Percentiles rank a stretch among this genome's conserved stretches.
phyloP scores from a whole-genome alignment of 768 basidiomycete species.

The Pleurotus tuoliensis region DNA sequence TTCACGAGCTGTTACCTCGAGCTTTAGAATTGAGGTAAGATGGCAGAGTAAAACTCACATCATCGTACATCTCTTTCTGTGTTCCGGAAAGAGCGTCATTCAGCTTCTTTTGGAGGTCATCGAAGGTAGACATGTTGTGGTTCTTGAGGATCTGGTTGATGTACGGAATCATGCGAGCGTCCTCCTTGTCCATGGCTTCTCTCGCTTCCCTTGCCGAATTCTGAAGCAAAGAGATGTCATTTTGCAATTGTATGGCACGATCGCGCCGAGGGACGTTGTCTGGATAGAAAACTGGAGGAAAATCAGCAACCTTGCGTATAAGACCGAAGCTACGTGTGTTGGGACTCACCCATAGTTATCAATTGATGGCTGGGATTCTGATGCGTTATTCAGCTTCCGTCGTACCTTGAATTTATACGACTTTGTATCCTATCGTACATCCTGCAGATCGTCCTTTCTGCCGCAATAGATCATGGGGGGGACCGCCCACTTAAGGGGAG shows the following conservation, averaged over 20 bases:
- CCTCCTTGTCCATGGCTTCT: slow-evolving; percentile 6
- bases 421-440: no score
- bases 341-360: not conserved
- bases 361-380: not conserved
- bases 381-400: no score
- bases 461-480: no score
- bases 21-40: not conserved
- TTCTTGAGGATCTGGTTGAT: slow-evolving; percentile 7
- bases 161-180: slow-evolving; percentile 2
- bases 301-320: not conserved
- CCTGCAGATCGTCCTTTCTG: no score
- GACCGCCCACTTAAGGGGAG: no score
- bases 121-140: slow-evolving; percentile 2
- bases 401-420: no score
- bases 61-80: not conserved
- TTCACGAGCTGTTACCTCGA: not conserved
- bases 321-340: not conserved
- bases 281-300: slow-evolving; percentile 1
- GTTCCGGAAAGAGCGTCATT: not conserved
- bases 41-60: not conserved
- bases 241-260: slow-evolving; percentile 3
- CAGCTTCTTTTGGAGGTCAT: slow-evolving; percentile 4
- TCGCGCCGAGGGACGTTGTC: slow-evolving; percentile 4
- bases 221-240: slow-evolving; percentile 1
- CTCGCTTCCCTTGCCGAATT: slow-evolving; percentile 1